phyloP scores from a whole-genome alignment of 139 green algal genomes.

The Asterochloris sp. region DNA sequence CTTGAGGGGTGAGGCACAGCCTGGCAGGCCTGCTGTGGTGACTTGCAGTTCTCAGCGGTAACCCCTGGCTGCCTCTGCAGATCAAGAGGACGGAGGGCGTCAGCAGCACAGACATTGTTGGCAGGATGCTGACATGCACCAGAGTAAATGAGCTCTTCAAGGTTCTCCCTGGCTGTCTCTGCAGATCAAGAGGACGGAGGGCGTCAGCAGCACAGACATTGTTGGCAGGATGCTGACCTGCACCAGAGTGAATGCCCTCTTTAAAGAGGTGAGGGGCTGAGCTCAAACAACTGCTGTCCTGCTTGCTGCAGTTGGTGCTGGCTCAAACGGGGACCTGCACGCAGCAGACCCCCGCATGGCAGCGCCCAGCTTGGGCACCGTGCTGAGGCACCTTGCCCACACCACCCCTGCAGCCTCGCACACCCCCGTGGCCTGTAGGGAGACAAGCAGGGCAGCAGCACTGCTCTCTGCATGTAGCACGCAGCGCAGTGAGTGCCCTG shows the following conservation, averaged over 20 bases:
- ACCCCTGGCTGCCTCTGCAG: conserved; percentile 25
- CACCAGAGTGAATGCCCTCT: conserved; percentile 63
- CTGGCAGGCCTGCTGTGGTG: neutral
- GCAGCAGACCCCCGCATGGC: too few relatives aligned
- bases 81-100: conserved; percentile 99
- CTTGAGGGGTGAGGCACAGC: too few relatives aligned
- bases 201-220: conserved; percentile 97
- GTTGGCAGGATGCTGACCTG: conserved; percentile 97
- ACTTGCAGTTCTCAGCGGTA: neutral
- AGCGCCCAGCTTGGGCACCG: too few relatives aligned
- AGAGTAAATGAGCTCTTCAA: conserved; percentile 61
- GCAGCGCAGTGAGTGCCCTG: too few relatives aligned
- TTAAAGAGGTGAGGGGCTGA: conserved; percentile 19
- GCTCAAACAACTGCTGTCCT: too few relatives aligned
- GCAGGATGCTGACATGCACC: conserved; percentile 92
- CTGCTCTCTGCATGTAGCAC: too few relatives aligned
- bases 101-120: conserved; percentile 98
- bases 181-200: conserved; percentile 97
- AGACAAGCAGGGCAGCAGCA: too few relatives aligned
- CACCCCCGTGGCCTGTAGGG: too few relatives aligned
- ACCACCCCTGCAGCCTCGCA: too few relatives aligned
- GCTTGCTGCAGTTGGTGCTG: too few relatives aligned
- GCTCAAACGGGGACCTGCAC: too few relatives aligned
- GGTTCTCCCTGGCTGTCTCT: neutral
- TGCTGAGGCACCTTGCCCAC: too few relatives aligned